Base-by-base conservation (phyloP, 192 early-diverging fungal genomes). In the Coemansia sp. region DNA sequence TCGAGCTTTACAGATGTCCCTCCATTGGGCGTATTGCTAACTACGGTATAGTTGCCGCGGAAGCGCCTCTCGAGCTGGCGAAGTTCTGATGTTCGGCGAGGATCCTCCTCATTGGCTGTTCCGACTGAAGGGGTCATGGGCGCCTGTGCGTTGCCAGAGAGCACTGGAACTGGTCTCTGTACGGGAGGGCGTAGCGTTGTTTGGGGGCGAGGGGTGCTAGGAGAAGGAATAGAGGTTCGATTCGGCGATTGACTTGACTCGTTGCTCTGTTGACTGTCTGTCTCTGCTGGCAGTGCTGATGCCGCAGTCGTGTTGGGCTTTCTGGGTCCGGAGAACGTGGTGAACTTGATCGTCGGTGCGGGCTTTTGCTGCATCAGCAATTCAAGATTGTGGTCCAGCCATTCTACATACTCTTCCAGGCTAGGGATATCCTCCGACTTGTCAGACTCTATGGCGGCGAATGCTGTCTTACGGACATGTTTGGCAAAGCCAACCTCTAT, bases 351-450 rank as follows among this genome's bases (percentile, higher is more conserved):
- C 0, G 87, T 88, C 2, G 87, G 42, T 1, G 90, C 87, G 10
- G 88, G 85, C 56, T 75, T 73, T 41, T 86, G 81, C 69, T 88
- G 87, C 70, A 92, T 79, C 21, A 90, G 44, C 16, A 50, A 48
- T 59, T 92, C 90, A 66, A 92, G 85, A 39, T 88, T 87, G 42
- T 70, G 67, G 44, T 90, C 89, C 13, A 92, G 69, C 89, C 89
- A 92, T 14, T 79, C 31, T 11, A 84, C 42, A 42, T 77, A 71
- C 37, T 74, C 70, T 21, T 70, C 70, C 3, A 80, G 53, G 37
- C 62, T 67, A 29, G 73, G 78, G 17, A 56, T 36, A 8, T 46
- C 41, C 11, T 77, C 69, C 0, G 66, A 46, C 36, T 59, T 66
- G 14, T 63, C 77, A 14, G 63, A 35, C 10, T 72, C 66, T 6